These are phyloP conservation scores for Colletotrichum aenigma DNA, from an alignment of 2,329 filamentous ascomycete genomes.

Conservation along the genomic window DNA sequence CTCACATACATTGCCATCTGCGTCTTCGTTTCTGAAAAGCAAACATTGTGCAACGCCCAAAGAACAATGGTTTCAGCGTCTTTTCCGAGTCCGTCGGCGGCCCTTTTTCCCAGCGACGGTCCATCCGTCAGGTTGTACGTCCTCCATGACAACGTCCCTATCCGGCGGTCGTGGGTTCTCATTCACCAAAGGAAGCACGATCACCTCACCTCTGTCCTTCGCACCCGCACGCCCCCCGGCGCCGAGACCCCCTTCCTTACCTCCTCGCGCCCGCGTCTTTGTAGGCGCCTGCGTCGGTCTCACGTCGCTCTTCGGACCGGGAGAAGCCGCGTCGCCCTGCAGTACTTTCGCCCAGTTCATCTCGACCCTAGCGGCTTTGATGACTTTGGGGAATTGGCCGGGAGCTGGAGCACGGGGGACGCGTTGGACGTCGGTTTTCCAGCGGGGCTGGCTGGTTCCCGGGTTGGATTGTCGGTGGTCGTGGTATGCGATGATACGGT, in stretches of 20 bases:
- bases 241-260: too few relatives aligned
- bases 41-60: neutral
- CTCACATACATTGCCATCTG: neutral
- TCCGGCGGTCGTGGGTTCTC: neutral
- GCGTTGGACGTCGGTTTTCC: neutral
- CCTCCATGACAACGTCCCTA: neutral
- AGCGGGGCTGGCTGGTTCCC: neutral
- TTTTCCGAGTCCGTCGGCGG: neutral
- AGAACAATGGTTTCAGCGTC: neutral
- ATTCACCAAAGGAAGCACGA: neutral
- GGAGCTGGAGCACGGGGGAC: rapidly evolving
- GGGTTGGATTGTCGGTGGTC: neutral
- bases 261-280: neutral
- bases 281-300: neutral
- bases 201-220: neutral
- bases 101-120: neutral
- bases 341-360: neutral
- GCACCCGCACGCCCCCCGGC: too few relatives aligned
- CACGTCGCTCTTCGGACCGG: neutral
- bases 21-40: neutral
- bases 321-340: neutral
- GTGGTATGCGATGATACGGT: neutral
- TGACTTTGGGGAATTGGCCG: neutral
- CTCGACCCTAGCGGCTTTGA: neutral
- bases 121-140: neutral